A percentile compares a stretch with the other conserved stretches of the same genome.
Evolutionary conservation across 176 grass and related monocot genomes (phyloP).

Genomic region (Triticum turgidum): DNA sequence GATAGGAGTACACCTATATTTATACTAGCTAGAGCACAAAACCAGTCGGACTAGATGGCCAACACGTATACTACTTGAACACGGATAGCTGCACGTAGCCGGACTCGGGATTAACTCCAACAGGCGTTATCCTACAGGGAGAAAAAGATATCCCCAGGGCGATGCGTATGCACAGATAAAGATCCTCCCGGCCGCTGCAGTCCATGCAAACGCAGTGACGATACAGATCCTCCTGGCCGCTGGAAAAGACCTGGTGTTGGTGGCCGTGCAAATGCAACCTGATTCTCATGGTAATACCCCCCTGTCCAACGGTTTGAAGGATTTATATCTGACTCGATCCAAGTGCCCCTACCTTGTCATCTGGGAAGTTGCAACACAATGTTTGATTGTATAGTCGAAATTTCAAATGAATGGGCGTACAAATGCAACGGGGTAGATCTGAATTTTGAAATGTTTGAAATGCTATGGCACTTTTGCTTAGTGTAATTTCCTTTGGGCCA

Average conservation of each 20-base stretch:
- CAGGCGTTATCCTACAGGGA: not conserved
- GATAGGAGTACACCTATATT: too few relatives aligned
- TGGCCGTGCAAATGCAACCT: slow-evolving; percentile 24
- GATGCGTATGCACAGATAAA: not conserved
- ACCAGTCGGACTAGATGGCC: too few relatives aligned
- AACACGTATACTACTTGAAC: too few relatives aligned
- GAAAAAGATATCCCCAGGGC: not conserved
- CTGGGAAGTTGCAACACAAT: not conserved
- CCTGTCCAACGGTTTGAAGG: not conserved
- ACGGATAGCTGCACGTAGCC: too few relatives aligned
- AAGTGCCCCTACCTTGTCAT: not conserved
- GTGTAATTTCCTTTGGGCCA: not conserved
- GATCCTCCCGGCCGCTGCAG: not conserved
- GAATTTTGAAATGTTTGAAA: not conserved
- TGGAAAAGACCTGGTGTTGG: not conserved
- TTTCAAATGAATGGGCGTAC: too few relatives aligned
- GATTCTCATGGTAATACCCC: slow-evolving; percentile 1
- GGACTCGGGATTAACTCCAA: too few relatives aligned
- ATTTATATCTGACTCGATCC: not conserved
- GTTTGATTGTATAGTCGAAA: too few relatives aligned
- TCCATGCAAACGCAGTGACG: not conserved
- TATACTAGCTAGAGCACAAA: too few relatives aligned
- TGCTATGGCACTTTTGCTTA: not conserved
- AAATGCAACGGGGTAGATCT: not conserved
- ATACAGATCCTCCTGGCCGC: too few relatives aligned